These are phyloP conservation scores for Tolypocladium endophyticum DNA, from an alignment of 2,329 filamentous ascomycete species.

Conservation along the genomic window DNA sequence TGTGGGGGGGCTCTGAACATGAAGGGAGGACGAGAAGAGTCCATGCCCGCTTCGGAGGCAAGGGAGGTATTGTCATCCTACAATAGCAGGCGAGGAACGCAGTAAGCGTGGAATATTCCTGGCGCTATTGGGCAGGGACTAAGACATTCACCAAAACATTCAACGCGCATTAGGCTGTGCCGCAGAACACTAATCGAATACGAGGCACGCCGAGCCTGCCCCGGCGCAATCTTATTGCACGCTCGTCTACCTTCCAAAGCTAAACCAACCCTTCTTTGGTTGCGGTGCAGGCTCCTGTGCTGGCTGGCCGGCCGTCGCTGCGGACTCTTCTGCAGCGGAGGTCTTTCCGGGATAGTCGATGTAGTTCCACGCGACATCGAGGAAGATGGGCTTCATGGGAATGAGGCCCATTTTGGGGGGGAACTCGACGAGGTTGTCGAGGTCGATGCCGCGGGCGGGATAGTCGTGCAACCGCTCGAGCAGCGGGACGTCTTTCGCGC, in stretches of 20 bases:
- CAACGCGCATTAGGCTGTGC: not conserved
- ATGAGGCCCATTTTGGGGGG: constrained; percentile 75
- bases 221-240: not conserved
- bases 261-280: constrained; percentile 65
- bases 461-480: constrained; percentile 70
- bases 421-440: constrained; percentile 74
- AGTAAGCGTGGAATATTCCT: not conserved
- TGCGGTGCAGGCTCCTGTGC: constrained; percentile 27
- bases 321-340: constrained; percentile 10
- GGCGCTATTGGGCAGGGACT: not conserved
- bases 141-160: not conserved
- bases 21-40: not conserved
- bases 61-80: not conserved
- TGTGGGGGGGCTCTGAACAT: not conserved
- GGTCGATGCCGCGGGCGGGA: constrained; percentile 57
- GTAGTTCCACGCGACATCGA: constrained; percentile 97
- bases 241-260: constrained; percentile 43
- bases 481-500: constrained; percentile 37
- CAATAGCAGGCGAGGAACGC: not conserved
- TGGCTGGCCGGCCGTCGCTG: constrained; percentile 24
- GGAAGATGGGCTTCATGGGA: constrained; percentile 88
- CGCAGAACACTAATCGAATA: not conserved
- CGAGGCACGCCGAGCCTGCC: not conserved
- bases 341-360: constrained; percentile 73
- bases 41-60: not conserved